phyloP scores from a whole-genome alignment of 345 rosid species.

The Ailanthus altissimus region DNA sequence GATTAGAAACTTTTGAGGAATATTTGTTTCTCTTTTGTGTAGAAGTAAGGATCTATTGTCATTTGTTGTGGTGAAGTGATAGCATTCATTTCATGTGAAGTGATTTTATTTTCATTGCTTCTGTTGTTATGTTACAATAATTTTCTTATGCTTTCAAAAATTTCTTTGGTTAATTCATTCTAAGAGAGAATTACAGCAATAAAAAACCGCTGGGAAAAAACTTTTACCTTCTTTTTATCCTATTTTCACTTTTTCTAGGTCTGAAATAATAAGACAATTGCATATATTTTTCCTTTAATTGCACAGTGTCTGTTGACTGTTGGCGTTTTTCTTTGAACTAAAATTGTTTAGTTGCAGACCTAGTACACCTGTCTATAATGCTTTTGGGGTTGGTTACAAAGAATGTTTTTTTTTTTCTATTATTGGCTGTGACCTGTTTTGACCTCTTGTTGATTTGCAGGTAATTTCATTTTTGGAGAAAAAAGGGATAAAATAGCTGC shows the following conservation, averaged over 20 bases:
- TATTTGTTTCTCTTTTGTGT: background rate
- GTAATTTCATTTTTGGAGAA: background rate
- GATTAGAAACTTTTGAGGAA: background rate
- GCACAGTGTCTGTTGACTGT: background rate
- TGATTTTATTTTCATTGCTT: background rate
- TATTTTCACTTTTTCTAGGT: background rate
- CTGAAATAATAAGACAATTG: background rate
- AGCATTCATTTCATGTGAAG: background rate
- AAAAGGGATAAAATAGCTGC: background rate
- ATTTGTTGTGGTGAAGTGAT: background rate
- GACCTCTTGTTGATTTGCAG: background rate
- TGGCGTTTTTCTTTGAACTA: background rate
- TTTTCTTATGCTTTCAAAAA: background rate
- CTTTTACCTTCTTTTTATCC: too few relatives aligned
- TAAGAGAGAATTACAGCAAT: background rate
- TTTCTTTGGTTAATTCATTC: background rate
- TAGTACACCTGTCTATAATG: background rate
- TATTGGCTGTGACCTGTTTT: conserved; percentile 3
- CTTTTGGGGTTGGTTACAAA: background rate
- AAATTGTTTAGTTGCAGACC: background rate
- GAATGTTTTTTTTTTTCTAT: background rate
- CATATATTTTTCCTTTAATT: background rate
- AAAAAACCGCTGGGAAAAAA: background rate
- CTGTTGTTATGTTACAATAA: background rate
- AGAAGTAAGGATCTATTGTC: background rate